A percentile compares a stretch with the other conserved stretches of the same genome.
Conservation (phyloP, 192 early-diverging fungal species). For the Backusella macrospora region DNA sequence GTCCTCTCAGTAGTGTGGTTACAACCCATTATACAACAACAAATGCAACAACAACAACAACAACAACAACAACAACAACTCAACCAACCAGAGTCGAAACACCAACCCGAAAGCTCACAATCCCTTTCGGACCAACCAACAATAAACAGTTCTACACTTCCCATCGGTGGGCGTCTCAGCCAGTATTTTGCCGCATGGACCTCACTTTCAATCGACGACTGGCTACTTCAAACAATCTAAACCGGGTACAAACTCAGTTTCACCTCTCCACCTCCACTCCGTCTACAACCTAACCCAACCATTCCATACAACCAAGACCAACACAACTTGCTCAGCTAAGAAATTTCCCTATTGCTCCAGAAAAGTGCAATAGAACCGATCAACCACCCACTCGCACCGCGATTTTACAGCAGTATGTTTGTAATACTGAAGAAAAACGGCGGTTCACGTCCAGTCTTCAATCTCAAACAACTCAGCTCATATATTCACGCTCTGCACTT, state of each 20-base stretch:
- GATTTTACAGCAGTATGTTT: neutral
- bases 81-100: no score
- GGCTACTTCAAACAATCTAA: neutral
- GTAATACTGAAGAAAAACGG: no score
- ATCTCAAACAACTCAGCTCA: neutral
- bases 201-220: no score
- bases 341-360: neutral
- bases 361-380: neutral
- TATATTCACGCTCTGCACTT: neutral
- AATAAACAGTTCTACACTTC: neutral
- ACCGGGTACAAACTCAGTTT: neutral
- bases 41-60: neutral
- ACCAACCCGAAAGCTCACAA: no score
- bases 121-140: no score
- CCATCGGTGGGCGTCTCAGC: neutral
- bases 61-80: neutral
- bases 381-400: neutral
- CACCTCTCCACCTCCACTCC: neutral
- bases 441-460: no score
- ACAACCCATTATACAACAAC: neutral
- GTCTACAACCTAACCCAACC: neutral
- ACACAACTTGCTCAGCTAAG: neutral
- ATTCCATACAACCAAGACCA: conserved; percentile 13
- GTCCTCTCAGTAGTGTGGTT: conserved; percentile 26
- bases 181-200: neutral